Percentiles rank a stretch among this genome's conserved stretches.
Conservation (phyloP, 495 filamentous ascomycete species). For the Penicillium ucsense region DNA sequence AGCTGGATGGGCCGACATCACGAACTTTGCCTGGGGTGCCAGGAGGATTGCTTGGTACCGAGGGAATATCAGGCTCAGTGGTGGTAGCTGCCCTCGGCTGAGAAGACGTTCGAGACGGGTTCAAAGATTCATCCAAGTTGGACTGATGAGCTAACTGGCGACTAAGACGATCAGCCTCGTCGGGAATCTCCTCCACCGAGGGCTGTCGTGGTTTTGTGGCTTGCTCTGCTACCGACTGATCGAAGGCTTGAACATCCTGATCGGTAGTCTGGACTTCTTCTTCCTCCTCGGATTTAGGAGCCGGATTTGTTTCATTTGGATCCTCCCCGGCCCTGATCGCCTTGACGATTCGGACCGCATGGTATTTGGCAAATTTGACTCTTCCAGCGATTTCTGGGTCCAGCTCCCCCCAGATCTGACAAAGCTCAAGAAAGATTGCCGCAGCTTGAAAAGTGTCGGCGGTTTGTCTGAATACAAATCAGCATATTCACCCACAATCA, state of each 20-base stretch:
- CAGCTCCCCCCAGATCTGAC: slow-evolving; percentile 67
- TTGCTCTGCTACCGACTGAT: slow-evolving; percentile 24
- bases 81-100: slow-evolving; percentile 23
- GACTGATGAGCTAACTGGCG: slow-evolving; percentile 28
- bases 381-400: slow-evolving; percentile 74
- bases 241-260: slow-evolving; percentile 41
- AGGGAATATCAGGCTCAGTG: slow-evolving; percentile 15
- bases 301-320: slow-evolving; percentile 83
- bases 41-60: slow-evolving; percentile 16
- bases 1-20: slow-evolving; percentile 11
- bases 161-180: slow-evolving; percentile 35
- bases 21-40: slow-evolving; percentile 8
- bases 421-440: slow-evolving; percentile 80
- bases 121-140: slow-evolving; percentile 36
- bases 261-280: slow-evolving; percentile 16
- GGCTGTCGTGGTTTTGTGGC: slow-evolving; percentile 39
- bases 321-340: slow-evolving; percentile 87
- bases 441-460: slow-evolving; percentile 89
- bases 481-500: slow-evolving; percentile 6
- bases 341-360: slow-evolving; percentile 82
- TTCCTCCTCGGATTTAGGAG: slow-evolving; percentile 30
- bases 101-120: slow-evolving; percentile 42
- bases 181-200: slow-evolving; percentile 45
- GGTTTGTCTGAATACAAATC: slow-evolving; percentile 56
- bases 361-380: slow-evolving; percentile 93